Base-by-base conservation (phyloP, 1,139 yeast species). In the Zygosaccharomyces sapae region DNA sequence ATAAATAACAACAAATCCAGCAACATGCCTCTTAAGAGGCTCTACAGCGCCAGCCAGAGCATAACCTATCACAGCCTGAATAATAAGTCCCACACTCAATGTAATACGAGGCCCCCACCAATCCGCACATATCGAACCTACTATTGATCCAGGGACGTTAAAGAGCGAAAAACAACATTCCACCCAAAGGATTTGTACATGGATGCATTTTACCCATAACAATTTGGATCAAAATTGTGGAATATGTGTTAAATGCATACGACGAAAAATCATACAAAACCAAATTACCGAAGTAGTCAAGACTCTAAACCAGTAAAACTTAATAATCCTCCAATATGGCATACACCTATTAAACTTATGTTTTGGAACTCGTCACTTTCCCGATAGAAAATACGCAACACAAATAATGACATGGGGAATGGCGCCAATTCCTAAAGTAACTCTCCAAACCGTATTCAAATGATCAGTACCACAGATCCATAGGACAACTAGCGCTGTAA, bases 381-480 rank as follows among this genome's bases (percentile, higher is more conserved):
- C 55, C 76, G 71, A 73, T 84, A 83, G 65, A 77, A 83, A 62
- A 86, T 60, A 70, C 97, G 85, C 67, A 88, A 67, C 64, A 83
- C 77, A 62, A 90, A 85, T 56, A 90, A 75, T 2, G 85, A 72
- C 47, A 86, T 59, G 97, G 37, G 94, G 90, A 49, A 90, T 77
- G n/a, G 89, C 95, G 65, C 97, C 97, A 29, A 90, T 70, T 37
- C 95, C 97, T 41, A 90, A 73, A n/a, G 95, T 81, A 47, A 89
- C 70, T 72, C 97, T 81, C 97, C 97, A 90, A 36, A 90, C 88
- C 2, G 87, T 84, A 38, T 80, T 79, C 65, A 89, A 75, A 63
- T 87, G 86, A 41, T 80, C 68, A 27, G 75, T 72, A 40, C 82
- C 73, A 67, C 85, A 88, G 55, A 90, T 90, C 90, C 95, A 86